phyloP scores from a whole-genome alignment of 441 rosid genomes.

The Macaranga tanarius region DNA sequence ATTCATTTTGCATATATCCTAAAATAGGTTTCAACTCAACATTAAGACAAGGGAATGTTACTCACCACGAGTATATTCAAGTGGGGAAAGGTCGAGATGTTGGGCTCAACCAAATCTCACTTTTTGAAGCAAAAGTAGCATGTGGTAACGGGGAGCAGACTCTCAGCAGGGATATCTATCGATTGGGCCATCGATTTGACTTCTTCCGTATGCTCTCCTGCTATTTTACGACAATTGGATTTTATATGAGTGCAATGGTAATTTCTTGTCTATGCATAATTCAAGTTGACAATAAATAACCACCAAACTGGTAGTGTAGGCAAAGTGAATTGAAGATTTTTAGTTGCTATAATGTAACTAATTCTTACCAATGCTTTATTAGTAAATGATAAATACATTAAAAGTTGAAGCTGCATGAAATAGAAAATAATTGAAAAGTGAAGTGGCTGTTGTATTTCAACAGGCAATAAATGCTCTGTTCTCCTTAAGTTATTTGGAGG shows the following conservation, averaged over 20 bases:
- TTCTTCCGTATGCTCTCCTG: slow-evolving; percentile 94
- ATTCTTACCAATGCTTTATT: background rate
- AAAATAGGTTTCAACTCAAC: slow-evolving; percentile 83
- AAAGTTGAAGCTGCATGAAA: background rate
- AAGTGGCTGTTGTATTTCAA: background rate
- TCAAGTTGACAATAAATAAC: background rate
- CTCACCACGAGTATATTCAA: slow-evolving; percentile 98
- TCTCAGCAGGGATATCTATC: slow-evolving; percentile 85
- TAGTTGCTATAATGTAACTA: background rate
- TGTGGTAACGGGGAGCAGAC: slow-evolving; percentile 96
- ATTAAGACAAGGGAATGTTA: slow-evolving; percentile 78
- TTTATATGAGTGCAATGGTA: slow-evolving; percentile 85
- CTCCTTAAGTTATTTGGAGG: background rate
- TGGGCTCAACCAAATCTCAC: slow-evolving; percentile 91
- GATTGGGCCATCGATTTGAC: slow-evolving; percentile 93
- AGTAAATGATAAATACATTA: background rate
- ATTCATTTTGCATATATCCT: slow-evolving; percentile 17
- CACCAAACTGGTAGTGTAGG: background rate
- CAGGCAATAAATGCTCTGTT: background rate
- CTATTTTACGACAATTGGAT: slow-evolving; percentile 82
- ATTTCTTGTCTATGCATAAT: slow-evolving; percentile 27
- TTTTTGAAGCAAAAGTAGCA: slow-evolving; percentile 96
- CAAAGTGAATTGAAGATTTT: background rate
- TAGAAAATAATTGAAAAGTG: background rate
- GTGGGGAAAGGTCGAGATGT: slow-evolving; percentile 99